These are phyloP conservation scores for Nannochloropsis gaditana DNA, from an alignment of 108 stramenopile genomes.

Conservation along the genomic window DNA sequence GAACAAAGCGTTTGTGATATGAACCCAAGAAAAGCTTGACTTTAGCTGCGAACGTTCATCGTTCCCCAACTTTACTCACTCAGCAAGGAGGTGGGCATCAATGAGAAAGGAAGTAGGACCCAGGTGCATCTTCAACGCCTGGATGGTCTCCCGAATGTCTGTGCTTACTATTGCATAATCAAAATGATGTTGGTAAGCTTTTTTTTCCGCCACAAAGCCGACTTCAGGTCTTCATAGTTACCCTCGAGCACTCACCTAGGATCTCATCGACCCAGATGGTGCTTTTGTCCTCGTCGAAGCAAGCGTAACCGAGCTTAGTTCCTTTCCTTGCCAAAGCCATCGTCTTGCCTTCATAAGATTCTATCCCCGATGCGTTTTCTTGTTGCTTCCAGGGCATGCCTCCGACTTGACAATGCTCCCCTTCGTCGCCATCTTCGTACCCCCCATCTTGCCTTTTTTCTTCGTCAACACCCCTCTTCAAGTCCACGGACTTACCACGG, in stretches of 20 bases:
- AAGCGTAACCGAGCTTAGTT: neutral
- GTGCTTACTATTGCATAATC: neutral
- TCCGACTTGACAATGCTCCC: neutral
- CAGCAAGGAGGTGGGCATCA: neutral
- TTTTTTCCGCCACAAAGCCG: neutral
- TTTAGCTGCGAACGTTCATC: too few relatives aligned
- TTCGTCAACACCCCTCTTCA: neutral
- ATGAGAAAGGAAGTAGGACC: slow-evolving; percentile 19
- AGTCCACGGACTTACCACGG: neutral
- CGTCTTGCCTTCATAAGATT: neutral
- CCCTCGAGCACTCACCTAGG: neutral
- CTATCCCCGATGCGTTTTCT: neutral
- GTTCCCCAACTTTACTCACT: neutral
- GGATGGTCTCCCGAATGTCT: neutral
- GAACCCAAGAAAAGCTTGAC: too few relatives aligned
- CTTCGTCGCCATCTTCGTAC: neutral
- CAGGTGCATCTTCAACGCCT: neutral
- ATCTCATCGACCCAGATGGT: slow-evolving; percentile 11
- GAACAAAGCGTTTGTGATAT: too few relatives aligned
- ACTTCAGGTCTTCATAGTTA: neutral
- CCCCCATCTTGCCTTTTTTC: neutral
- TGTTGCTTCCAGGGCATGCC: neutral
- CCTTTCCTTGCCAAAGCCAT: neutral
- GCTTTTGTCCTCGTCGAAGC: neutral
- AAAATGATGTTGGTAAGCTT: neutral